These are phyloP conservation scores for Lotus japonicus DNA, from an alignment of 306 rosid genomes.

Conservation along the genomic window DNA sequence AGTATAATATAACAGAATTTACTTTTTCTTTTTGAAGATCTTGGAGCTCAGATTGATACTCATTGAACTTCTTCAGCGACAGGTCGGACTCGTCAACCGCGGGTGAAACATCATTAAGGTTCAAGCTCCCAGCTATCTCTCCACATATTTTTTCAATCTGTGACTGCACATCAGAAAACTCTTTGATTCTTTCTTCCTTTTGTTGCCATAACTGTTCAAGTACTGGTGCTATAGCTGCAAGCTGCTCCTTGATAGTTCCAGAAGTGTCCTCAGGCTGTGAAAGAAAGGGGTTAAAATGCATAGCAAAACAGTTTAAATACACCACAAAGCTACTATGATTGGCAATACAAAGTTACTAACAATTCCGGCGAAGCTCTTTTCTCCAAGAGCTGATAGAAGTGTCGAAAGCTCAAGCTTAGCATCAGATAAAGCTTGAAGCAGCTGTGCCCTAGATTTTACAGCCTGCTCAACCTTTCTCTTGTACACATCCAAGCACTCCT, in stretches of 20 bases:
- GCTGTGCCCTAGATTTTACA: slow-evolving; percentile 86
- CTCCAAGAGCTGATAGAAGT: slow-evolving; percentile 89
- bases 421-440: slow-evolving; percentile 84
- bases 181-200: slow-evolving; percentile 85
- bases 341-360: slow-evolving; percentile 20
- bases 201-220: slow-evolving; percentile 85
- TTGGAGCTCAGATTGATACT: slow-evolving; percentile 83
- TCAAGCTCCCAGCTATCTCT: slow-evolving; percentile 77
- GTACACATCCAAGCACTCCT: slow-evolving; percentile 92
- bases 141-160: slow-evolving; percentile 93
- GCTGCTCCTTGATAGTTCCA: slow-evolving; percentile 45
- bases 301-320: not conserved
- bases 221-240: slow-evolving; percentile 81
- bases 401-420: slow-evolving; percentile 69
- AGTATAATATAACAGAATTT: slow-evolving; percentile 16
- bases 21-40: slow-evolving; percentile 99
- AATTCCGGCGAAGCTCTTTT: slow-evolving; percentile 50
- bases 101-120: slow-evolving; percentile 44
- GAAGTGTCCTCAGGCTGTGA: slow-evolving; percentile 36
- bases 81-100: slow-evolving; percentile 75
- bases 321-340: not conserved
- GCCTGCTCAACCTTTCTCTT: slow-evolving; percentile 97
- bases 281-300: not conserved
- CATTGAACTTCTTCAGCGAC: slow-evolving; percentile 79
- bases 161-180: slow-evolving; percentile 80